A percentile compares a stretch with the other conserved stretches of the same genome.
phyloP scores from a whole-genome alignment of 306 rosid species.

The Quillaja saponaria region DNA sequence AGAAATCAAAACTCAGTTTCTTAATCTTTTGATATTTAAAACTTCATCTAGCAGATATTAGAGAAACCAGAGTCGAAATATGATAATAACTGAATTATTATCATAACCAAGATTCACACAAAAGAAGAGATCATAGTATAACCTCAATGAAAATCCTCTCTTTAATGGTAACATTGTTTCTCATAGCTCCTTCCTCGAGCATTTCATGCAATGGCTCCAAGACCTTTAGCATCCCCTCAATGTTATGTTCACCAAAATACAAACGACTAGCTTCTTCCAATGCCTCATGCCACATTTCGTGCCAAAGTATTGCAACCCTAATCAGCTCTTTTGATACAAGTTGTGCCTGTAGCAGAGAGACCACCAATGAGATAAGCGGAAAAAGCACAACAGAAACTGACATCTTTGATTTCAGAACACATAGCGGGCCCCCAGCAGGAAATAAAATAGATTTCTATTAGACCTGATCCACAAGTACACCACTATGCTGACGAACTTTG shows the following conservation, averaged over 20 bases:
- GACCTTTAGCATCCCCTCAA: conserved; percentile 91
- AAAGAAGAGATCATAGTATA: conserved; percentile 17
- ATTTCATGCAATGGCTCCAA: conserved; percentile 96
- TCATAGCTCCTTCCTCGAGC: conserved; percentile 90
- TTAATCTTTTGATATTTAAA: too few species aligned
- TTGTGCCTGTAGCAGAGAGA: conserved; percentile 72
- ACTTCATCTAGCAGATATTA: too few species aligned
- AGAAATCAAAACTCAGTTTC: too few species aligned
- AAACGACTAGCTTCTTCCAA: conserved; percentile 97
- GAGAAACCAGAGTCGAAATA: too few species aligned
- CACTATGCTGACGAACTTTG: conserved; percentile 95
- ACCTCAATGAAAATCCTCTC: conserved; percentile 98
- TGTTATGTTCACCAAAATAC: conserved; percentile 95
- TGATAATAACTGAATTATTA: conserved; percentile 19
- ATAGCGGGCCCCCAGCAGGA: too few species aligned
- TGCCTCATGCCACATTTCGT: conserved; percentile 93
- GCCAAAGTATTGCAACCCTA: conserved; percentile 98
- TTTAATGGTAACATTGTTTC: conserved; percentile 72
- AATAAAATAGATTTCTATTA: conserved; percentile 27
- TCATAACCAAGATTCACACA: conserved; percentile 18
- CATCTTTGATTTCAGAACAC: neutral
- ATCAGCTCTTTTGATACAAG: conserved; percentile 90
- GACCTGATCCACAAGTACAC: conserved; percentile 96
- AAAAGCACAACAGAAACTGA: neutral
- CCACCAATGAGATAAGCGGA: neutral